These are phyloP conservation scores for Penicillium goetzii DNA, from an alignment of 495 filamentous ascomycete species.

Conservation along the genomic window DNA sequence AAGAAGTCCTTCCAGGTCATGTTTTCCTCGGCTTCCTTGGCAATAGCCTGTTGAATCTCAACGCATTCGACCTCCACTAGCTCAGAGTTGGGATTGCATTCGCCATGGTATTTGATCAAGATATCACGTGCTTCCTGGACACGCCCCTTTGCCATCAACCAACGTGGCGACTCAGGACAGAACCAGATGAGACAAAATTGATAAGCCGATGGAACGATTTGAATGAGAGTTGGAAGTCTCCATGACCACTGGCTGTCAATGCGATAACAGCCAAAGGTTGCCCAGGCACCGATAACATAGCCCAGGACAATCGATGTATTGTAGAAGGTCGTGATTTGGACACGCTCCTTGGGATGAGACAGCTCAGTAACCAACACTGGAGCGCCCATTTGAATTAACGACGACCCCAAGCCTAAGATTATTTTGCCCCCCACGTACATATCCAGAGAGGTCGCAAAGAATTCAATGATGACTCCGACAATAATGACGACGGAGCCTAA, in stretches of 20 bases:
- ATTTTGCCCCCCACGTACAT: conserved; percentile 40
- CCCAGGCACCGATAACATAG: conserved; percentile 48
- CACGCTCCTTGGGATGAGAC: conserved; percentile 65
- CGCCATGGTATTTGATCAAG: conserved; percentile 38
- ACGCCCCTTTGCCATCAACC: conserved; percentile 44
- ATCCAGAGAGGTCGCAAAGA: conserved; percentile 51
- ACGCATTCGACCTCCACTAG: conserved; percentile 31
- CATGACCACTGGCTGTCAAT: conserved; percentile 51
- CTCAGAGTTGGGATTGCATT: conserved; percentile 26
- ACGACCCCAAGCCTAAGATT: conserved; percentile 63
- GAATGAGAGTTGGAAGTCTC: conserved; percentile 53
- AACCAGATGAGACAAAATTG: conserved; percentile 49
- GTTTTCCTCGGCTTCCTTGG: conserved; percentile 37
- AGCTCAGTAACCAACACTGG: conserved; percentile 66
- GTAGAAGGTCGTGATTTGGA: conserved; percentile 64
- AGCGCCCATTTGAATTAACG: conserved; percentile 63
- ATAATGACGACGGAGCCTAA: conserved; percentile 65
- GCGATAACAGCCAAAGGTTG: conserved; percentile 33
- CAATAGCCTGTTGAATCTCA: conserved; percentile 31
- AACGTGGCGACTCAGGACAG: conserved; percentile 50
- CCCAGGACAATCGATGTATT: conserved; percentile 67
- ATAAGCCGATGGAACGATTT: conserved; percentile 53
- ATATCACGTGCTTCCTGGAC: conserved; percentile 40
- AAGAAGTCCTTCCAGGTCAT: conserved; percentile 59
- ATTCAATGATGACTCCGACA: conserved; percentile 58